Evolutionary conservation across 768 basidiomycete species (phyloP).

Genomic region (Aureoboletus auriporus): DNA sequence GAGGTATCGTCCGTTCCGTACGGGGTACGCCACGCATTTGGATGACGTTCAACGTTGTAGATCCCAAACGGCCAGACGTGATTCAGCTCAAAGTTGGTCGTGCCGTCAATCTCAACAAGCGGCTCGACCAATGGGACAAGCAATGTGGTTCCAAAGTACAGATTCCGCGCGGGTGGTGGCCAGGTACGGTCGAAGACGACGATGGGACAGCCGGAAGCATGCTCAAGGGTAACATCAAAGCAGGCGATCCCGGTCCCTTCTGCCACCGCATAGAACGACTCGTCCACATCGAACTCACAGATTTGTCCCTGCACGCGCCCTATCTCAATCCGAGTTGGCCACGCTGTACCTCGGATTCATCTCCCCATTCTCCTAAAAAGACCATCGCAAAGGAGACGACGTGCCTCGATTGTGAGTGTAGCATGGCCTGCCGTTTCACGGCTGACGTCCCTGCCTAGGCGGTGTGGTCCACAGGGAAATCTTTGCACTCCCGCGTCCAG

Average conservation of each 20-base stretch:
- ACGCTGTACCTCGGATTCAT: conserved; percentile 24
- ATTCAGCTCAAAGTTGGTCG: conserved; percentile 79
- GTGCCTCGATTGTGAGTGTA: conserved; percentile 44
- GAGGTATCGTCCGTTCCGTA: conserved; percentile 38
- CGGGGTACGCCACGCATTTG: conserved; percentile 1
- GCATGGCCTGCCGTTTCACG: neutral
- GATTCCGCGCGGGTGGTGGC: conserved; percentile 72
- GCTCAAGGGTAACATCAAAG: conserved; percentile 61
- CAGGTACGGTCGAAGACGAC: conserved; percentile 45
- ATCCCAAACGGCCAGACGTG: conserved; percentile 32
- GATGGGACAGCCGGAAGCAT: conserved; percentile 39
- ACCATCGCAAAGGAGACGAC: conserved; percentile 15
- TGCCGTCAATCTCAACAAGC: conserved; percentile 64
- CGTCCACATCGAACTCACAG: conserved; percentile 76
- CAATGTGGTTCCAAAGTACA: conserved; percentile 78
- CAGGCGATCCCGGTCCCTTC: conserved; percentile 58
- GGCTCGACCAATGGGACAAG: conserved; percentile 77
- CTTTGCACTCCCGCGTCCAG: conserved; percentile 63
- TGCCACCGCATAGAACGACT: conserved; percentile 77
- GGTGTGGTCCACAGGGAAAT: conserved; percentile 71
- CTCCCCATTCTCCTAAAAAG: conserved; percentile 16
- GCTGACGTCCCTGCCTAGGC: conserved; percentile 32
- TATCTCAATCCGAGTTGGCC: conserved; percentile 57
- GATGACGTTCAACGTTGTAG: conserved; percentile 17
- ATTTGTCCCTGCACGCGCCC: conserved; percentile 52